Evolutionary conservation across 345 rosid species (phyloP).

Genomic region (Durio zibethinus): DNA sequence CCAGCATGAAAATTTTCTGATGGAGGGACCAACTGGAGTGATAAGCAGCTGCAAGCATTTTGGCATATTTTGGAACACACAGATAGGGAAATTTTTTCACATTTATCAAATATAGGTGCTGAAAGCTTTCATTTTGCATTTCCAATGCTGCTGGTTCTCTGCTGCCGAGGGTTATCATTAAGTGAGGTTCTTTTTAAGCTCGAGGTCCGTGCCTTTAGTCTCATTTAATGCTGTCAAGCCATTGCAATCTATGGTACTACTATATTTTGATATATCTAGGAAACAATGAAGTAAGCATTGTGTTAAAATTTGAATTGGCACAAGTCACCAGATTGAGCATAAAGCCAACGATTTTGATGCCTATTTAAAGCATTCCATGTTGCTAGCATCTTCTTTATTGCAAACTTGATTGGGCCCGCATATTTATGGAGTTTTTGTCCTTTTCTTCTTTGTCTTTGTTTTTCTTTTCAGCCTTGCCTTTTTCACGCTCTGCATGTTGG

Average conservation of each 20-base stretch:
- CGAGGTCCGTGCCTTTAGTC: constrained; percentile 54
- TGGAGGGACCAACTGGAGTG: constrained; percentile 97
- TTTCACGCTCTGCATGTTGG: not conserved
- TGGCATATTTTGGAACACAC: constrained; percentile 79
- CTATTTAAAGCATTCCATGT: not conserved
- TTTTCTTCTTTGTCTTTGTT: not conserved
- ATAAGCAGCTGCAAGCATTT: constrained; percentile 74
- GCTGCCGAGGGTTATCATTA: constrained; percentile 78
- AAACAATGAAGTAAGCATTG: not conserved
- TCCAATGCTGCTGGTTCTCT: constrained; percentile 85
- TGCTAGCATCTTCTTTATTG: constrained; percentile 2
- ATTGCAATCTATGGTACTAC: not conserved
- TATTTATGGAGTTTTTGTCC: not conserved
- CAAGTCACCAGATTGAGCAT: not conserved
- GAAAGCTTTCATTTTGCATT: constrained; percentile 98
- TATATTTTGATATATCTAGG: not conserved
- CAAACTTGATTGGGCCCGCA: not conserved
- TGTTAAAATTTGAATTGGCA: not conserved
- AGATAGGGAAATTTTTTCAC: constrained; percentile 78
- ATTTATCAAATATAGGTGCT: constrained; percentile 77
- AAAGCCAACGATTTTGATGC: not conserved
- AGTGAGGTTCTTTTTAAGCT: constrained; percentile 83
- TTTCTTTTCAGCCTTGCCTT: not conserved
- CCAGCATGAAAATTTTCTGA: constrained; percentile 82
- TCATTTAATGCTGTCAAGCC: not conserved